Percentiles rank a stretch among this genome's conserved stretches.
phyloP scores from a whole-genome alignment of 1,139 yeast genomes.

The Geotrichum histeridarum region DNA sequence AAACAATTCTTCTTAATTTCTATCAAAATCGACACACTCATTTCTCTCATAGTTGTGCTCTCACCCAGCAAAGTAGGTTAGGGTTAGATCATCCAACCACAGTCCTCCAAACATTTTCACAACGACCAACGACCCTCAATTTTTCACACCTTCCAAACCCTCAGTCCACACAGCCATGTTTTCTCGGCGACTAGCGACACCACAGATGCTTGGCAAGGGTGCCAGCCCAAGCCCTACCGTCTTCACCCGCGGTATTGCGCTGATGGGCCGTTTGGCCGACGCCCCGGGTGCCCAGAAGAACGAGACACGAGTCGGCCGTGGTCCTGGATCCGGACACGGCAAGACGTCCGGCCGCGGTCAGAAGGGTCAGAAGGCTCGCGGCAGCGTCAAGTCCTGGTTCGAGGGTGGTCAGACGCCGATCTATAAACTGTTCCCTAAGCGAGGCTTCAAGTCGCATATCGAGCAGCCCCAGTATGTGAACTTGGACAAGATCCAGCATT shows the following conservation, averaged over 20 bases:
- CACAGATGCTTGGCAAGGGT: not conserved
- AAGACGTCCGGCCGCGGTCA: conserved; percentile 97
- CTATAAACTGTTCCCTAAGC: conserved; percentile 80
- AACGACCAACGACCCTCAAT: conserved; percentile 1
- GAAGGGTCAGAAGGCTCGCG: conserved; percentile 97
- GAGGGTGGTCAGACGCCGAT: conserved; percentile 99
- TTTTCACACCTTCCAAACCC: not conserved
- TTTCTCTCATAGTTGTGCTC: too few species aligned
- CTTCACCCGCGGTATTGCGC: conserved; percentile 13
- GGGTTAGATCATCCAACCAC: conserved; percentile 13
- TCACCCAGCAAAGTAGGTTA: not conserved
- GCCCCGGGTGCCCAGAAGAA: conserved; percentile 37
- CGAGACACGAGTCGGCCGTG: conserved; percentile 84
- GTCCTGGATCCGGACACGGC: conserved; percentile 86
- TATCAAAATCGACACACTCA: too few species aligned
- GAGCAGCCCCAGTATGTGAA: conserved; percentile 39
- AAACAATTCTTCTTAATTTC: too few species aligned
- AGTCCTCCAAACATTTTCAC: conserved; percentile 2
- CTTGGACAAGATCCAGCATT: conserved; percentile 56
- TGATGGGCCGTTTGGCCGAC: conserved; percentile 21
- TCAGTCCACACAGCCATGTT: conserved; percentile 5
- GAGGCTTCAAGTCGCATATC: conserved; percentile 59
- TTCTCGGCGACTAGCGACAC: conserved; percentile 6
- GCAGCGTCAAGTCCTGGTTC: conserved; percentile 84
- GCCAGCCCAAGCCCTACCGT: not conserved